Evolutionary conservation across 2,329 filamentous ascomycete genomes (phyloP), one percentile per base, ranked within the genome.

Genomic region (Diplodia intermedia): DNA sequence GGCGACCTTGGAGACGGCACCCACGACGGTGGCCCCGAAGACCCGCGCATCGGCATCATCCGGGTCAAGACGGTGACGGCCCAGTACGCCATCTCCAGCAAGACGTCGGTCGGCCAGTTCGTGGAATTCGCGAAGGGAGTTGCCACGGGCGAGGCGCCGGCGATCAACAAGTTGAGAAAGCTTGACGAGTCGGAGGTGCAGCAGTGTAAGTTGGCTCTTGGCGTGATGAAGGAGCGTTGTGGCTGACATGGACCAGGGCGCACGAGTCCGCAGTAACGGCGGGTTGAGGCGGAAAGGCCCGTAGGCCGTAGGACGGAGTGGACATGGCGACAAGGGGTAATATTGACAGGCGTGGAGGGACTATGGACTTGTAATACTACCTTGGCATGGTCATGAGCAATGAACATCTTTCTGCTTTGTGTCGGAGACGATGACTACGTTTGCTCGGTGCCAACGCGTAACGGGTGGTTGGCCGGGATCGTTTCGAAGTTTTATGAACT

Each of bases 31-130:
- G 89, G 91, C 1, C 89, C 90, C 70, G 87, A 92, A 1, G 93
- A 97, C 75, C 93, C 93, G 14, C 86, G 93, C 26, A 92, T 97
- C 71, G 91, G 88, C 49, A 80, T 97, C 71, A 97, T 97, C 73
- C 89, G 88, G 68, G 89, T 97, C 70, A 89, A 89, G 82, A 86
- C 89, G 18, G 84, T 85, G 72, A 90, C 91, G 1, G 89, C 88
- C 1, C 92, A 91, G 4, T 95, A 95, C 75, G 86, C 90, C 5
- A 78, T 92, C 49, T 83, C 76, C 67, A 82, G 84, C 69, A 89
- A 87, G 77, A 91, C 87, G 56, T 76, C 89, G 1, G 68, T 95
- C 15, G 86, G 88, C 6, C 84, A 88, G 26, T 85, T 86, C 2
- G 83, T 89, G 11, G 91, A 96, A 77, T 82, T 94, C 43, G 91